Evolutionary conservation across 202 grass and related monocot species (phyloP), one percentile per base, ranked within the genome.

Genomic region (Dendrocalamus latiflorus): DNA sequence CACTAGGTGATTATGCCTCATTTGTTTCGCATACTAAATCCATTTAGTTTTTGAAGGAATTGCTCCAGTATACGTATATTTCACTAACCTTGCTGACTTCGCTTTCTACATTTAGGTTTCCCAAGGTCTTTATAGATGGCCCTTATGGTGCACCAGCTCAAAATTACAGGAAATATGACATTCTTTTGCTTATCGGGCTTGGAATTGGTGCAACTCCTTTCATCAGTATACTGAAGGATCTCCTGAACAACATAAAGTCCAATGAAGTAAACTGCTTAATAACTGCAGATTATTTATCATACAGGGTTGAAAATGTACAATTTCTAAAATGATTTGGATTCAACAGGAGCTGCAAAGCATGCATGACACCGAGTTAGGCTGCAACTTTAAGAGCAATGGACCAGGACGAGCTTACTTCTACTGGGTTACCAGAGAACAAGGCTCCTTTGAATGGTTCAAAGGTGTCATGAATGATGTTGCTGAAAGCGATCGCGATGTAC

Each of bases 201-300:
- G 92, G 92, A 62, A 94, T 94, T 50, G 92, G 92, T 28, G 92
- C 87, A 63, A 94, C 89, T 53, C 92, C 89, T 16, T 91, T 94
- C 84, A 94, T 94, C 84, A 94, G 89, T 77, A 94, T 94, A 94
- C 80, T 91, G 59, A 89, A 91, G 76, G 89, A 94, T 91, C 86
- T 94, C 78, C 81, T 91, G 58, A 79, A 91, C 84, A 94, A 91
- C 65, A 85, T 91, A 72, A 87, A 89, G 58, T 64, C 84, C 36
- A 85, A 89, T 30, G 72, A 79, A 75, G 89, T 91, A 92, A 84
- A 50, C 41, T 76, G 53, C 43, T 85, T 5, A 41, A n/a, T 33
- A 25, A 67, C 80, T 73, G 12, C 16, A 77, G 28, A 41, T 18
- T 59, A 3, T 62, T 42, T 64, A 24, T 45, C 59, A 45, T 71